These are phyloP conservation scores for Coniochaeta sp. DNA, from an alignment of 2,329 filamentous ascomycete genomes.

Conservation along the genomic window DNA sequence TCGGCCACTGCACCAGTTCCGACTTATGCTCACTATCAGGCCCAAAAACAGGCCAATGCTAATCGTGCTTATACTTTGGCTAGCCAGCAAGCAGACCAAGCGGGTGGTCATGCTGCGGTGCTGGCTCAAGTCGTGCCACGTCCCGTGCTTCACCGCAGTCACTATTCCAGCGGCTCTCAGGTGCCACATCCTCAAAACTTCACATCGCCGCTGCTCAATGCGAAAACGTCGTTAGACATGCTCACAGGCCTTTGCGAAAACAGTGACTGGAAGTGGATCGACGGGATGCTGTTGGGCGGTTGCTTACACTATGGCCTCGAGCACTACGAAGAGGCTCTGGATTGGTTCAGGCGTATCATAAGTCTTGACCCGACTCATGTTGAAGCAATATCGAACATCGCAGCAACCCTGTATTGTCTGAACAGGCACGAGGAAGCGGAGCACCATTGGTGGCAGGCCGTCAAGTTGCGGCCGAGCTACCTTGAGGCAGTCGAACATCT, in stretches of 20 bases:
- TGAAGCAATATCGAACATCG: slow-evolving; percentile 89
- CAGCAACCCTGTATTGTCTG: slow-evolving; percentile 79
- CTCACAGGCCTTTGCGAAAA: slow-evolving; percentile 70
- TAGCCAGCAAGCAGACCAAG: slow-evolving; percentile 4
- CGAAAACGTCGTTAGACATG: slow-evolving; percentile 62
- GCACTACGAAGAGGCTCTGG: slow-evolving; percentile 68
- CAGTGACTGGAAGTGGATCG: slow-evolving; percentile 80
- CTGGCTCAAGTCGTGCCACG: slow-evolving; percentile 13
- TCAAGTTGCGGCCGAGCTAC: slow-evolving; percentile 76
- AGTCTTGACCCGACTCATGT: slow-evolving; percentile 64
- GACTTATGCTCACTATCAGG: slow-evolving; percentile 12
- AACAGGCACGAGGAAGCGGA: slow-evolving; percentile 79
- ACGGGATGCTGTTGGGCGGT: slow-evolving; percentile 85
- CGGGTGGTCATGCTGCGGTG: slow-evolving; percentile 7
- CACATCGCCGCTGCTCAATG: slow-evolving; percentile 43
- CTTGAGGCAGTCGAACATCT: slow-evolving; percentile 95
- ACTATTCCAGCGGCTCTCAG: slow-evolving; percentile 9
- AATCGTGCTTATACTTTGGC: slow-evolving; percentile 9
- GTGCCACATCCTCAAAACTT: slow-evolving; percentile 12
- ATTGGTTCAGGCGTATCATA: slow-evolving; percentile 64
- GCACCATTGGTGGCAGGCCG: slow-evolving; percentile 75
- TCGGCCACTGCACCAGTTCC: slow-evolving; percentile 6
- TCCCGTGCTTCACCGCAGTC: slow-evolving; percentile 5
- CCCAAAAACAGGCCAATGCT: slow-evolving; percentile 11
- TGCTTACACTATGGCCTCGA: slow-evolving; percentile 88